Base-by-base conservation (phyloP, 2,329 filamentous ascomycete genomes). In the Stagonosporopsis rhizophila region DNA sequence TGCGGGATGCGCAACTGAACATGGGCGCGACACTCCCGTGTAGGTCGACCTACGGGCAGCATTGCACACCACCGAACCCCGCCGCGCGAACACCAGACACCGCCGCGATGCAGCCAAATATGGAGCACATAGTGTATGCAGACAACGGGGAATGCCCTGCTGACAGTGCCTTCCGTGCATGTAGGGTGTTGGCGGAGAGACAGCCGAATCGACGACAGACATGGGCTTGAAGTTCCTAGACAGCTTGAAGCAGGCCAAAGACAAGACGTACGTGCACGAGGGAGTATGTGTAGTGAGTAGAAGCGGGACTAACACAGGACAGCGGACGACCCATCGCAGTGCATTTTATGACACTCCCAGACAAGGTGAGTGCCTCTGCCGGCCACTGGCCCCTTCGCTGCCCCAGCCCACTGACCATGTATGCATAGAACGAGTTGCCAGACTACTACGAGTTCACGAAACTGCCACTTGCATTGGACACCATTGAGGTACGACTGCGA, bases 361-460 rank as follows among this genome's bases (percentile, higher is more conserved):
- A 87, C 50, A 78, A 72, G 74, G 80, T 82, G 77, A 59, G 74
- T 66, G 37, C 52, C 37, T 44, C 53, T 27, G n/a, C 30, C 50
- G 52, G 39, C 52, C 56, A n/a, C 37, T 5, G 28, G 12, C 47
- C 55, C 58, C 35, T 40, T 14, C 53, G 23, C 44, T 35, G 20
- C 38, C 6, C 30, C 42, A 12, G 39, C 49, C 50, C 52, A 47
- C 61, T 70, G 61, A 74, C 60, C 20, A 51, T 39, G 19, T 49
- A 41, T 55, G 46, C 42, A 32, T 80, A 84, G 73, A 79, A 84
- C 58, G 79, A 81, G 60, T 84, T 90, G 64, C 84, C 87, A 39
- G 87, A 90, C 19, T 96, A 96, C 77, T 96, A 94, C 77, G 82
- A 88, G 67, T 82, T 84, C 62, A 92, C 90, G 58, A 85, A 86